These are phyloP conservation scores for Colletotrichum sojae DNA, from an alignment of 2,329 filamentous ascomycete species.

Conservation along the genomic window DNA sequence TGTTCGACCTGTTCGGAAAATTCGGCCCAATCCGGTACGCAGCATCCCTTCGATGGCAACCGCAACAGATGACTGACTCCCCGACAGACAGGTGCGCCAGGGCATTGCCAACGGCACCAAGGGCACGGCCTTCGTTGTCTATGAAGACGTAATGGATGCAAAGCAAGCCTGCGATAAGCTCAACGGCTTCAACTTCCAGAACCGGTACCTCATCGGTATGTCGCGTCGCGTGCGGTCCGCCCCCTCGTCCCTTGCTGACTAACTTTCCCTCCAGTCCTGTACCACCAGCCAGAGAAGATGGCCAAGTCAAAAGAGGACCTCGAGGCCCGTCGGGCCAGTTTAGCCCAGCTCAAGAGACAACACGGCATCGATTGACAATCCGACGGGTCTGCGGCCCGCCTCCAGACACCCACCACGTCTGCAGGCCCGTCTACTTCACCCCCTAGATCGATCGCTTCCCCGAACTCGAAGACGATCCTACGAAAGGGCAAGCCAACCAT, in stretches of 20 bases:
- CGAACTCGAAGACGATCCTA: slow-evolving; percentile 58
- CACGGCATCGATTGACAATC: slow-evolving; percentile 98
- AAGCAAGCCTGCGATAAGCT: slow-evolving; percentile 99
- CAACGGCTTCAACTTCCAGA: slow-evolving; percentile 99
- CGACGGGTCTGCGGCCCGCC: slow-evolving; percentile 74
- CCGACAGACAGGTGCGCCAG: slow-evolving; percentile 91
- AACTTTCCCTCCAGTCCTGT: slow-evolving; percentile 63
- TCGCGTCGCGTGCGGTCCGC: slow-evolving; percentile 46
- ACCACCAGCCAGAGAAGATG: slow-evolving; percentile 77
- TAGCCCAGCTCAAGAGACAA: slow-evolving; percentile 98
- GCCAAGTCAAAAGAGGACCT: slow-evolving; percentile 92
- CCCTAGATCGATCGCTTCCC: slow-evolving; percentile 52
- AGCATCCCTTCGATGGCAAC: background rate
- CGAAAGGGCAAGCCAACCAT: slow-evolving; percentile 59
- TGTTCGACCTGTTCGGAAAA: slow-evolving; percentile 99
- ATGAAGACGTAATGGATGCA: slow-evolving; percentile 99
- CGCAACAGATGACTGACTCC: slow-evolving; percentile 31
- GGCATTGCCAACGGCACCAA: slow-evolving; percentile 98
- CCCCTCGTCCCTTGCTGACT: slow-evolving; percentile 18
- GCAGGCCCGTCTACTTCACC: slow-evolving; percentile 73
- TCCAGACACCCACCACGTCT: slow-evolving; percentile 64
- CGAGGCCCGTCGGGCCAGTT: slow-evolving; percentile 92
- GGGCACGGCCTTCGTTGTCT: slow-evolving; percentile 98
- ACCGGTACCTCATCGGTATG: slow-evolving; percentile 97
- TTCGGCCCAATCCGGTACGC: slow-evolving; percentile 94